Conservation (phyloP, 2,329 filamentous ascomycete species). For the Aspergillus uvarum region DNA sequence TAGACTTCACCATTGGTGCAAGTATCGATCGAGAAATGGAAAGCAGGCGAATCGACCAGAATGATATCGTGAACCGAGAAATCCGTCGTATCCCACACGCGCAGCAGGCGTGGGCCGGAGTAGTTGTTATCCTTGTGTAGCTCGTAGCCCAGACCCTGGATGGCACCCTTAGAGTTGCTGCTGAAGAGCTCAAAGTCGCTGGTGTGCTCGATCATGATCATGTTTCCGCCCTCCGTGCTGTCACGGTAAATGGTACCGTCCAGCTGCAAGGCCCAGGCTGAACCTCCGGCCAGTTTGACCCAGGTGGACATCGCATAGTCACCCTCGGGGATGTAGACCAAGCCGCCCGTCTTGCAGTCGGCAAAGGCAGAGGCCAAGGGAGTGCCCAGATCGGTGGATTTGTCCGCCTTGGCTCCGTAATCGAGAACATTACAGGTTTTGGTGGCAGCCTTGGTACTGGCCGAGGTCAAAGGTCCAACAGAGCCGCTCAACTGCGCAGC, state of each 20-base stretch:
- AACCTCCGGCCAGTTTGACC: constrained; percentile 51
- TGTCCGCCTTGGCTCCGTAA: constrained; percentile 54
- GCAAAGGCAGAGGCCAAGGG: constrained; percentile 51
- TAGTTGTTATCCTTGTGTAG: constrained; percentile 45
- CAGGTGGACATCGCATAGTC: constrained; percentile 53
- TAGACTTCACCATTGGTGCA: constrained; percentile 56
- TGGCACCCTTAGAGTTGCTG: constrained; percentile 51
- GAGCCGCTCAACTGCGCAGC: constrained; percentile 42
- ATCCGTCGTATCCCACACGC: constrained; percentile 47
- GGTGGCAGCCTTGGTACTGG: constrained; percentile 45
- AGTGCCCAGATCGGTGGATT: constrained; percentile 52
- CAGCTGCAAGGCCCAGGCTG: constrained; percentile 52
- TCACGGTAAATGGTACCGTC: constrained; percentile 56
- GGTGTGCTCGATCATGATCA: constrained; percentile 53
- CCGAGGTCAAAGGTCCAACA: constrained; percentile 48
- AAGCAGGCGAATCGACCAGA: constrained; percentile 51
- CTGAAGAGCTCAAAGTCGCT: constrained; percentile 57
- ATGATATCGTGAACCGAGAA: constrained; percentile 53
- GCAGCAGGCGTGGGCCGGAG: constrained; percentile 48
- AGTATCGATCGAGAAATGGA: constrained; percentile 54
- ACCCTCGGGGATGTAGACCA: constrained; percentile 52
- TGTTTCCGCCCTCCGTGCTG: constrained; percentile 52
- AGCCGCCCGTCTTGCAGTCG: constrained; percentile 54
- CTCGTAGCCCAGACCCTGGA: constrained; percentile 55
- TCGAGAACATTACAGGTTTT: constrained; percentile 53